Evolutionary conservation across 2,329 filamentous ascomycete species (phyloP).

Genomic region (Talaromyces sp.): DNA sequence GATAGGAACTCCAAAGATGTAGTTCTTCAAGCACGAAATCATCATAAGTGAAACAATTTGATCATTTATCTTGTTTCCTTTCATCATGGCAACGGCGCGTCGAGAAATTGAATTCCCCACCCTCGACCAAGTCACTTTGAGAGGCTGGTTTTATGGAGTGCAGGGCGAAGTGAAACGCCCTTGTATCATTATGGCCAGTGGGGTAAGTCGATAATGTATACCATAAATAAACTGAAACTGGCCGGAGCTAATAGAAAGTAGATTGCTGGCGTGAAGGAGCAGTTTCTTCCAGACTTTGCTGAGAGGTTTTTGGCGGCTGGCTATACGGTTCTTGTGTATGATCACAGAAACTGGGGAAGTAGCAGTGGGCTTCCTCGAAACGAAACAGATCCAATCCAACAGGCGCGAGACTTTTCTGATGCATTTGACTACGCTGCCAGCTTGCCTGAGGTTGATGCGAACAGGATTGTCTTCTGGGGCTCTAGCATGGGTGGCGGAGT

Average conservation of each 20-base stretch:
- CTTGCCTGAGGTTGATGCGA: constrained; percentile 28
- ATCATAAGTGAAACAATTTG: no score
- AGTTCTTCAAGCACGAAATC: no score
- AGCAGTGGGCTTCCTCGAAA: neutral
- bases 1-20: no score
- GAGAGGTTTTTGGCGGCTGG: neutral
- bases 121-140: no score
- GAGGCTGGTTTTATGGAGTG: no score
- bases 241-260: neutral
- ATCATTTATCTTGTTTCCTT: no score
- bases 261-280: neutral
- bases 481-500: constrained; percentile 38
- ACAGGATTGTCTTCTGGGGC: constrained; percentile 41
- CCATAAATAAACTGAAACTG: no score
- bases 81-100: no score
- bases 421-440: constrained; percentile 39
- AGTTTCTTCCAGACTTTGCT: neutral
- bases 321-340: neutral
- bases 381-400: neutral
- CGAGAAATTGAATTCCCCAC: no score
- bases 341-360: neutral
- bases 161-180: no score
- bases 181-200: no score
- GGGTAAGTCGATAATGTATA: no score
- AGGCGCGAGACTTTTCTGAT: constrained; percentile 22